Conservation (phyloP, 805 yeast genomes). For the Wickerhamiella hasegawae region DNA sequence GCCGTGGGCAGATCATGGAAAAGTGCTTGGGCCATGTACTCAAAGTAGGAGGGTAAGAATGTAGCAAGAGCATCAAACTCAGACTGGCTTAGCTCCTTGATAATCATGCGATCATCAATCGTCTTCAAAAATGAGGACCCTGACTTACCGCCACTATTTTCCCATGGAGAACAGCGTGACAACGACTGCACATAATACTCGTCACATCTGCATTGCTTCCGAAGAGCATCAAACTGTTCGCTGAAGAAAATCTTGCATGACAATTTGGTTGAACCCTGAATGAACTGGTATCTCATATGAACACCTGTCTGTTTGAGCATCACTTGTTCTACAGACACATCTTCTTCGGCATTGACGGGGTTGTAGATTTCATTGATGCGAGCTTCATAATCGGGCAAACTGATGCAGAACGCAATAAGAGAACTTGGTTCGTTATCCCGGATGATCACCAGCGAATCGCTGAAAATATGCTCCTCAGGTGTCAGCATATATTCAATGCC, state of each 20-base stretch:
- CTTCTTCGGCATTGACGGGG: slow-evolving; percentile 8
- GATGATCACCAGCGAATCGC: slow-evolving; percentile 83
- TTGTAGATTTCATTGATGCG: slow-evolving; percentile 32
- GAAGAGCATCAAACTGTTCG: slow-evolving; percentile 90
- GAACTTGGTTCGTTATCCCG: slow-evolving; percentile 96
- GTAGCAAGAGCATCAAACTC: slow-evolving; percentile 89
- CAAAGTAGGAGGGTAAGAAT: slow-evolving; percentile 93
- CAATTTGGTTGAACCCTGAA: slow-evolving; percentile 65
- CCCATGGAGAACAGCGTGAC: slow-evolving; percentile 90
- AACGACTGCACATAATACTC: slow-evolving; percentile 73
- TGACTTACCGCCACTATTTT: slow-evolving; percentile 90
- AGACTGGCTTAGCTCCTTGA: slow-evolving; percentile 73
- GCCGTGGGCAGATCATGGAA: slow-evolving; percentile 93
- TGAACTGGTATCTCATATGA: slow-evolving; percentile 83
- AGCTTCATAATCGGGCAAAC: slow-evolving; percentile 64
- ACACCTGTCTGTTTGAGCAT: slow-evolving; percentile 75
- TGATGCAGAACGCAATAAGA: slow-evolving; percentile 78
- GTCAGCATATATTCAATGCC: slow-evolving; percentile 72
- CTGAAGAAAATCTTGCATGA: slow-evolving; percentile 91
- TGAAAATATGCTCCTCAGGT: slow-evolving; percentile 77
- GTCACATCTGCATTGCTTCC: slow-evolving; percentile 66
- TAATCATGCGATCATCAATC: slow-evolving; percentile 71
- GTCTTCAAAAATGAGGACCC: slow-evolving; percentile 92
- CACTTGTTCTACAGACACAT: slow-evolving; percentile 35
- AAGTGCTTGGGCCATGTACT: slow-evolving; percentile 85